Evolutionary conservation across 495 filamentous ascomycete genomes (phyloP).

Genomic region (Penicillium parvum): DNA sequence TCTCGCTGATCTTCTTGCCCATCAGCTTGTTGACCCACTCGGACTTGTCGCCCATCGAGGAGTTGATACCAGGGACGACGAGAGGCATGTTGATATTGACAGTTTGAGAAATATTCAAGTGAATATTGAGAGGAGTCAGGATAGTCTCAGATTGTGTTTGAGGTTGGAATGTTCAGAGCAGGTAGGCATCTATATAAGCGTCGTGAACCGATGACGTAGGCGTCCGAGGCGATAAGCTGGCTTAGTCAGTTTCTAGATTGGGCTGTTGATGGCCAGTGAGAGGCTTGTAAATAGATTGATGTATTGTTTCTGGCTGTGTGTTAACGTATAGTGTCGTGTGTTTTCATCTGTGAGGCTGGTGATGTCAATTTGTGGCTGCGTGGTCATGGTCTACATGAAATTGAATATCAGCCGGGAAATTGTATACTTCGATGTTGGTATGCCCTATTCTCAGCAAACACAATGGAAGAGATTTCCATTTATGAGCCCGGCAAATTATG

Average conservation of each 20-base stretch:
- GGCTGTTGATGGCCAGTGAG: constrained; percentile 1
- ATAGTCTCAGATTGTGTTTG: not conserved
- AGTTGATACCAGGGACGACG: constrained; percentile 68
- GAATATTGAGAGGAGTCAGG: too few relatives aligned
- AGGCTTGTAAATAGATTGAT: not conserved
- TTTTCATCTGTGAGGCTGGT: too few relatives aligned
- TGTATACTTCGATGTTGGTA: too few relatives aligned
- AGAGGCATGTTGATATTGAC: constrained; percentile 66
- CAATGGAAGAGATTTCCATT: too few relatives aligned
- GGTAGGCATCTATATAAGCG: constrained; percentile 13
- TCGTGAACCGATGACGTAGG: constrained; percentile 14
- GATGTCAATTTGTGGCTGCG: too few relatives aligned
- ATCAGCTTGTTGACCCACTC: constrained; percentile 71
- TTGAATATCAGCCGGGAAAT: too few relatives aligned
- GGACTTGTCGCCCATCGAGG: constrained; percentile 47
- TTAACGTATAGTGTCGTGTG: too few relatives aligned
- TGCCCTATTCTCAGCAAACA: too few relatives aligned
- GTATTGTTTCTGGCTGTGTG: not conserved
- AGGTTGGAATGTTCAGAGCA: not conserved
- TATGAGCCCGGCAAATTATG: too few relatives aligned
- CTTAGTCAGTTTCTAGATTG: constrained; percentile 9
- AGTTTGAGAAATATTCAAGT: too few relatives aligned
- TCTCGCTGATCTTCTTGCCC: constrained; percentile 65
- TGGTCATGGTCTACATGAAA: too few relatives aligned
- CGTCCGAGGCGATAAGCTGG: constrained; percentile 5